Base-by-base conservation (phyloP, 2,329 filamentous ascomycete genomes). In the Colletotrichum sp. region DNA sequence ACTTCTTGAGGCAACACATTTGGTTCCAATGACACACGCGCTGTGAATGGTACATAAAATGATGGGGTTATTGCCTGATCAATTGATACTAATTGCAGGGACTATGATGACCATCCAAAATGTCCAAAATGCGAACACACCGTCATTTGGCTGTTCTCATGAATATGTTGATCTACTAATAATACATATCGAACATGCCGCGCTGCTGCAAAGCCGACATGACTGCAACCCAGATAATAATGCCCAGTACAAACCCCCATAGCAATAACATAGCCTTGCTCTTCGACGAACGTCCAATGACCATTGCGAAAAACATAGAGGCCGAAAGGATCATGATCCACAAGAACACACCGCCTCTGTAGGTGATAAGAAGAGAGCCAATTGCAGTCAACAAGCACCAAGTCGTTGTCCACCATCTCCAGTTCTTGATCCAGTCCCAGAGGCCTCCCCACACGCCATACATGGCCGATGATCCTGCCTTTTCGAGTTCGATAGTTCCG, bases 401-500 rank as follows among this genome's bases (percentile, higher is more conserved):
- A 13, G 72, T 16, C 21, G 36, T 34, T 24, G 64, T 0, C 77
- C 72, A 74, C 77, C 77, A 73, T 34, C 26, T 73, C 36, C 75
- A 60, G 6, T 63, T 62, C 57, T 71, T 71, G 57, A 73, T 9
- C 70, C 72, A 77, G 8, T 9, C 21, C 67, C 55, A 59, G 12
- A 57, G n/a, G 5, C 60, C 72, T 18, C 60, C 30, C 52, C 59
- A 57, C 8, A 76, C 16, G 4, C 28, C 21, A 18, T 71, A 70
- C 26, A 39, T 52, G 8, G 34, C 55, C 16, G 68, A 32, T 16
- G 39, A 34, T 8, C 44, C 49, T 24, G 44, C 60, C 13, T 26
- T 36, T 21, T 72, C 69, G 15, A 81, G 79, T 26, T 75, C 76
- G 30, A 79, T 66, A 2, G 77, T 77, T 6, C 80, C 80, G 9